Evolutionary conservation across 345 rosid genomes (phyloP).

Genomic region (Erodium maritimum): DNA sequence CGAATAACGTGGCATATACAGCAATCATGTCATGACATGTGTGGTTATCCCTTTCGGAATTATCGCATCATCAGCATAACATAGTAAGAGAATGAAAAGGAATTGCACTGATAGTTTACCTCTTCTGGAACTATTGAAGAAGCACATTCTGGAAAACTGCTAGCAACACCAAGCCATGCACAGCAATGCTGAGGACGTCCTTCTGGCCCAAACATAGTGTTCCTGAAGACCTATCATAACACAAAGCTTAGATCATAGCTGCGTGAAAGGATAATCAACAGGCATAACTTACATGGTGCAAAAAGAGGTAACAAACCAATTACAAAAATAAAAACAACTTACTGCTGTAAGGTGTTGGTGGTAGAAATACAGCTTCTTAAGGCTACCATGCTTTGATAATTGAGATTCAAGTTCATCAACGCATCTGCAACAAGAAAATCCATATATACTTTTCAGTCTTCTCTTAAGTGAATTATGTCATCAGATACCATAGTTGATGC

Average conservation of each 20-base stretch:
- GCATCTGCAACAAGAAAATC: conserved; percentile 47
- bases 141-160: conserved; percentile 97
- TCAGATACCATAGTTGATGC: too few species aligned
- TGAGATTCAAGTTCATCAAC: conserved; percentile 90
- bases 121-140: conserved; percentile 90
- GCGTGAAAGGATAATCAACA: conserved; percentile 5
- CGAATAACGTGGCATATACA: too few species aligned
- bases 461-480: neutral
- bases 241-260: conserved; percentile 12
- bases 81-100: neutral
- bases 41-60: too few species aligned
- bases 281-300: neutral
- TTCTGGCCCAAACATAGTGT: conserved; percentile 99
- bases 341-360: conserved; percentile 93
- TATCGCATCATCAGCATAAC: too few species aligned
- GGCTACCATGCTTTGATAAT: conserved; percentile 92
- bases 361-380: conserved; percentile 79
- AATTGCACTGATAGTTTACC: conserved; percentile 27
- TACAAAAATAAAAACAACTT: conserved; percentile 14
- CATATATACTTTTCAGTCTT: neutral
- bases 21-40: too few species aligned
- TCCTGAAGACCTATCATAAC: conserved; percentile 69
- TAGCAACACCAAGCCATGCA: conserved; percentile 99
- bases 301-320: conserved; percentile 4
- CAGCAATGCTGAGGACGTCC: conserved; percentile 99